Percentiles rank a stretch among this genome's conserved stretches.
Evolutionary conservation across 2,329 filamentous ascomycete genomes (phyloP).

Genomic region (Paracamarosporium sp.): DNA sequence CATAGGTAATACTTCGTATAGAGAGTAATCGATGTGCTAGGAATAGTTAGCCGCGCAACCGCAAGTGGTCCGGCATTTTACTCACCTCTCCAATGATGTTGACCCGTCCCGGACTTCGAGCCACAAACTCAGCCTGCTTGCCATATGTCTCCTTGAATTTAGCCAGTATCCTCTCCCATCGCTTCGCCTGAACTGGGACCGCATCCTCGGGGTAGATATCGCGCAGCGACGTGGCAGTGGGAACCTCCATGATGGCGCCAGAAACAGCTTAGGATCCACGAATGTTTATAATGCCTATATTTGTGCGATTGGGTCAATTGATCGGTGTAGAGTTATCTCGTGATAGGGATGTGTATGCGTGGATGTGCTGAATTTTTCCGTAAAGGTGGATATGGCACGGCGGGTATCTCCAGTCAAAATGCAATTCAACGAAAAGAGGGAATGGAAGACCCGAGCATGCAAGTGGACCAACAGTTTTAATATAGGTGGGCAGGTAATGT

Average conservation of each 20-base stretch:
- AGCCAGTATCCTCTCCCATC: slow-evolving; percentile 78
- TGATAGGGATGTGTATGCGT: neutral
- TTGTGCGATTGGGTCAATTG: neutral
- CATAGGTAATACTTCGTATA: slow-evolving; percentile 96
- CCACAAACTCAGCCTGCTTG: slow-evolving; percentile 76
- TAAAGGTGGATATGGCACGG: slow-evolving; percentile 3
- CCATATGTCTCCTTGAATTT: slow-evolving; percentile 76
- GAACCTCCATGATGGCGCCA: slow-evolving; percentile 61
- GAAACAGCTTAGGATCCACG: neutral
- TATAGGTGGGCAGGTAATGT: slow-evolving; percentile 11
- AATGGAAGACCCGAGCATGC: neutral
- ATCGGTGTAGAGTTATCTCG: neutral
- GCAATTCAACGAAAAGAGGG: neutral
- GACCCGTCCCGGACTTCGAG: slow-evolving; percentile 90
- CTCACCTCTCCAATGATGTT: slow-evolving; percentile 90
- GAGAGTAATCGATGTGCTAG: slow-evolving; percentile 93
- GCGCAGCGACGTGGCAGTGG: slow-evolving; percentile 74
- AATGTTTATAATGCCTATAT: neutral
- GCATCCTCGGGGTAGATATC: slow-evolving; percentile 85
- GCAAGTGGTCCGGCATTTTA: neutral
- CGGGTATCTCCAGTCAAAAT: neutral
- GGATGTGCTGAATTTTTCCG: neutral
- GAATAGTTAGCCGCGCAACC: slow-evolving; percentile 19
- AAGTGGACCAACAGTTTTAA: slow-evolving; percentile 5
- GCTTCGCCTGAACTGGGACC: slow-evolving; percentile 68